Base-by-base conservation (phyloP, 371 early-diverging fungal species). In the Actinomucor elegans region DNA sequence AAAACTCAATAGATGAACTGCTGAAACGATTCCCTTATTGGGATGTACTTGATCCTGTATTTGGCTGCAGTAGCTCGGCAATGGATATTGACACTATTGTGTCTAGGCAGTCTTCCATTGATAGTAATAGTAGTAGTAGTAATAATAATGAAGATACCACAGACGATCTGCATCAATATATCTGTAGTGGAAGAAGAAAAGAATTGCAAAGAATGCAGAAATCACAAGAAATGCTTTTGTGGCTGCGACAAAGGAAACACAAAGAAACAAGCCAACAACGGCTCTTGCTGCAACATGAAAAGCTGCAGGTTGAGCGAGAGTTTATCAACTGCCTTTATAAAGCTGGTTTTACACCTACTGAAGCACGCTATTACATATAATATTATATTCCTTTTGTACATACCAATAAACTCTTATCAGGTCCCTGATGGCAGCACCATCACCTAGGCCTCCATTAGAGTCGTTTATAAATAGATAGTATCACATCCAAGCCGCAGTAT, bases 21-120 rank as follows among this genome's bases (percentile, higher is more conserved):
- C n/a, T 67, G 3, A 71, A 64, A 34, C 53, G 71, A 15, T 71
- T 71, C 36, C 71, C 71, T 11, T 67, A 67, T 37, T 71, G 71
- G 71, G 67, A 71, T 41, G 53, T 40, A 1, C 37, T 71, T 3
- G 59, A 67, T 33, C 59, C 52, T 29, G 57, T 58, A 12, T 71
- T 71, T 61, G 64, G 64, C 11, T 43, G 20, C 11, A 41, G 27
- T 17, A 43, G 18, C 28, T 50, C 41, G 21, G 48, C 44, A 11
- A 41, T 41, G 41, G 41, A 41, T 41, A 12, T 41, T 10, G 26
- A 41, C n/a, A 24, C 21, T n/a, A n/a, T 41, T 5, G 26, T 41
- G 5, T n/a, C n/a, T n/a, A n/a, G n/a, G n/a, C n/a, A n/a, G n/a
- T n/a, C n/a, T n/a, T n/a, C n/a, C n/a, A n/a, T n/a, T n/a, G n/a